Evolutionary conservation across 2,329 filamentous ascomycete genomes (phyloP).

Genomic region (Colletotrichum lentis): DNA sequence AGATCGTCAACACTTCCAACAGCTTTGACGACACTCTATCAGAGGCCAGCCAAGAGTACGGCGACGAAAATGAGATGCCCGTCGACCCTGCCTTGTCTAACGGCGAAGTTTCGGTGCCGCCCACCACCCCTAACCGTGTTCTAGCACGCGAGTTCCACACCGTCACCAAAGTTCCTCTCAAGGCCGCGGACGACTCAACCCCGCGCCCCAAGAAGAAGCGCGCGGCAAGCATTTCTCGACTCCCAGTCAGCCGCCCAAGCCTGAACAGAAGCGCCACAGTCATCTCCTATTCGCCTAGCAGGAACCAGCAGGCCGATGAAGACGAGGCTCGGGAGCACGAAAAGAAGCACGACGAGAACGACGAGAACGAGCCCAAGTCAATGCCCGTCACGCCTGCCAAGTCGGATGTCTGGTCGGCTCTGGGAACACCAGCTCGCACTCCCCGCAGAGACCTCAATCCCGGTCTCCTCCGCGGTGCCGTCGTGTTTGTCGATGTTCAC

Average conservation of each 20-base stretch:
- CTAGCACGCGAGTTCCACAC: slow-evolving; percentile 71
- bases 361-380: slow-evolving; percentile 45
- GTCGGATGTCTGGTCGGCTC: slow-evolving; percentile 61
- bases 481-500: slow-evolving; percentile 85
- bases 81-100: slow-evolving; percentile 58
- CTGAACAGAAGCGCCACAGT: slow-evolving; percentile 60
- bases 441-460: slow-evolving; percentile 63
- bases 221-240: slow-evolving; percentile 60
- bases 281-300: slow-evolving; percentile 63
- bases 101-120: slow-evolving; percentile 47
- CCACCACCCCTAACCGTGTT: slow-evolving; percentile 65
- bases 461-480: slow-evolving; percentile 70
- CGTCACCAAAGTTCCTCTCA: slow-evolving; percentile 79
- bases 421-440: slow-evolving; percentile 65
- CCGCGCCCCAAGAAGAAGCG: slow-evolving; percentile 58
- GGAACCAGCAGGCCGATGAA: slow-evolving; percentile 49
- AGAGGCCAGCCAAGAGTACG: slow-evolving; percentile 71
- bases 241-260: slow-evolving; percentile 55
- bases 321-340: slow-evolving; percentile 47
- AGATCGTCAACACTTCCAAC: slow-evolving; percentile 43
- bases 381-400: slow-evolving; percentile 57
- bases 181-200: slow-evolving; percentile 69
- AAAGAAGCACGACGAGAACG: slow-evolving; percentile 40
- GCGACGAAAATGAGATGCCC: slow-evolving; percentile 70
- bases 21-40: slow-evolving; percentile 60